phyloP scores from a whole-genome alignment of 306 rosid species.

The Clitoria ternatea region DNA sequence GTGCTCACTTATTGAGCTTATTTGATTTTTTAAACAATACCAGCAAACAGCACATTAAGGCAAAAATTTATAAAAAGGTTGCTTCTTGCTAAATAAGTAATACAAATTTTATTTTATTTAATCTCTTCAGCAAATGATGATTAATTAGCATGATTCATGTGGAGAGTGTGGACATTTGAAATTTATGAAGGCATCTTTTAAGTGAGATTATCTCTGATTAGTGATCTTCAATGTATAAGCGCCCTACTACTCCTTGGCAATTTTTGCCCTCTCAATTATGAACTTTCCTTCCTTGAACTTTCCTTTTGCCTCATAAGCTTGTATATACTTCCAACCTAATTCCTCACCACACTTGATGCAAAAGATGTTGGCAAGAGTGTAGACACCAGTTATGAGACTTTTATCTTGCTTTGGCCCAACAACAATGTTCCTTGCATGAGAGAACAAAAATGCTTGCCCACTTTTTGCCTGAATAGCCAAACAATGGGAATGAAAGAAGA shows the following conservation, averaged over 20 bases:
- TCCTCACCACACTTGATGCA: conserved; percentile 44
- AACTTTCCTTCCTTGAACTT: conserved; percentile 31
- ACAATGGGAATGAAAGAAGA: too few relatives aligned
- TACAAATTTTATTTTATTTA: background rate
- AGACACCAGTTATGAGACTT: conserved; percentile 38
- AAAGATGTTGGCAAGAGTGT: conserved; percentile 27
- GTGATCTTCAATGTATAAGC: background rate
- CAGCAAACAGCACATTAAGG: background rate
- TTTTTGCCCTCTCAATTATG: conserved; percentile 16
- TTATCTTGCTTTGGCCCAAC: conserved; percentile 20
- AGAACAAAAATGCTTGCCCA: conserved; percentile 51
- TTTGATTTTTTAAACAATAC: too few relatives aligned
- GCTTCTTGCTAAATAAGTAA: background rate
- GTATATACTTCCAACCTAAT: conserved; percentile 54
- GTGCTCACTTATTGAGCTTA: too few relatives aligned
- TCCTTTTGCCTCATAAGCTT: conserved; percentile 37
- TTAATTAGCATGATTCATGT: background rate
- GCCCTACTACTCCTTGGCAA: background rate
- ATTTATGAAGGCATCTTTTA: background rate
- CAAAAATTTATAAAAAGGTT: background rate
- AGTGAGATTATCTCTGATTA: background rate
- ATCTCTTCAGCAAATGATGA: background rate
- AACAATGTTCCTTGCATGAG: conserved; percentile 18
- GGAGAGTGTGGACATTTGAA: background rate
- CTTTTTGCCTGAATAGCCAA: conserved; percentile 39